A percentile compares a stretch with the other conserved stretches of the same genome.
phyloP scores from a whole-genome alignment of 78 protist species.

The Parvularia atlantis region DNA sequence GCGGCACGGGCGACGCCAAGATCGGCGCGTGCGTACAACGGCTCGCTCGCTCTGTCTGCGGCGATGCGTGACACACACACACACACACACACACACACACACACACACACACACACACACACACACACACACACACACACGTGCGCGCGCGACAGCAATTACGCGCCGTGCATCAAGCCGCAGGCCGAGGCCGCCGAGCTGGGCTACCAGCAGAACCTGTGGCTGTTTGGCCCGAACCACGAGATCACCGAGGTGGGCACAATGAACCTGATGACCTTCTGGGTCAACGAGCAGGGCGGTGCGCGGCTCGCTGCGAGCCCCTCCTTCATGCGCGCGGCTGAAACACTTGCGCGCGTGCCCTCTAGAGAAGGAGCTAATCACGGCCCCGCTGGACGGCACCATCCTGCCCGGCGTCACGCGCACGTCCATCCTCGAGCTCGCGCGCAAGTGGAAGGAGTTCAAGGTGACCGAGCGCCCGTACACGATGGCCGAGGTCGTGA shows the following conservation, averaged over 20 bases:
- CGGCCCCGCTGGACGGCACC: slow-evolving; percentile 84
- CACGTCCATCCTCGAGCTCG: slow-evolving; percentile 71
- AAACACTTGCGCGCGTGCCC: too few relatives aligned
- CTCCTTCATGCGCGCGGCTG: too few relatives aligned
- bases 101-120: not conserved
- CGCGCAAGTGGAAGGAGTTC: slow-evolving; percentile 56
- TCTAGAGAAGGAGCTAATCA: slow-evolving; percentile 76
- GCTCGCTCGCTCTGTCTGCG: too few relatives aligned
- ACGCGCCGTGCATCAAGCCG: slow-evolving; percentile 85
- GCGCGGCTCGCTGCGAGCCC: too few relatives aligned
- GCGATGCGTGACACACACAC: too few relatives aligned
- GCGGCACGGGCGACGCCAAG: slow-evolving; percentile 74
- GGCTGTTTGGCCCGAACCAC: slow-evolving; percentile 79
- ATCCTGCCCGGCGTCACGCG: slow-evolving; percentile 97
- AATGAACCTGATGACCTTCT: slow-evolving; percentile 87
- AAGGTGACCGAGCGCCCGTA: slow-evolving; percentile 73
- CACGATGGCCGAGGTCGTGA: slow-evolving; percentile 72
- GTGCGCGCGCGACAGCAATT: slow-evolving; percentile 79
- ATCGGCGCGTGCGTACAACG: slow-evolving; percentile 56
- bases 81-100: not conserved
- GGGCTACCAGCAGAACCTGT: slow-evolving; percentile 90
- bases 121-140: not conserved
- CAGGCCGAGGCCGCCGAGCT: slow-evolving; percentile 63
- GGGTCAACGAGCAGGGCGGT: slow-evolving; percentile 69
- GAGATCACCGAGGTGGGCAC: slow-evolving; percentile 96